phyloP scores from a whole-genome alignment of 257 asterid genomes.

The Nicotiana sylvestris region DNA sequence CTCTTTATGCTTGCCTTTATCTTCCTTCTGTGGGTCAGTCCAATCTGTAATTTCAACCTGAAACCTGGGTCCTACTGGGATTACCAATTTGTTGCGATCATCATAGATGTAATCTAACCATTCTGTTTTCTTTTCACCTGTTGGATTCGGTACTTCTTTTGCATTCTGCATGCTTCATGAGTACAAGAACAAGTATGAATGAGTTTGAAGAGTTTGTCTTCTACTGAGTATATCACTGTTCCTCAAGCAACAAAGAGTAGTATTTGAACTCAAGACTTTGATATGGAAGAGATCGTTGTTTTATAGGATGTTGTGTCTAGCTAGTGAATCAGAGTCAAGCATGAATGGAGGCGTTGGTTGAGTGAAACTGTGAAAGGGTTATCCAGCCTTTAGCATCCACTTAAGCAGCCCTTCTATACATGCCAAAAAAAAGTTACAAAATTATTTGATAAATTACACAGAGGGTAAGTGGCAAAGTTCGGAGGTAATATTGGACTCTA shows the following conservation, averaged over 20 bases:
- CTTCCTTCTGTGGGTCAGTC: not conserved
- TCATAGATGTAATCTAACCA: conserved; percentile 18
- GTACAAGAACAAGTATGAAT: not conserved
- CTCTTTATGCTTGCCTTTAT: not conserved
- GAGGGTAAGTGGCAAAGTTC: not conserved
- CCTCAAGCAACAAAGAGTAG: not conserved
- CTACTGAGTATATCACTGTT: not conserved
- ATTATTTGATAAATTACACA: not conserved
- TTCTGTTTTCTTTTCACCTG: not conserved
- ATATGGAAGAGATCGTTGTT: not conserved
- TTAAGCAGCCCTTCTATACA: not conserved
- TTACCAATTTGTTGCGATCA: not conserved
- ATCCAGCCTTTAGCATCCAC: not conserved
- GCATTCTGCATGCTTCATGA: not conserved
- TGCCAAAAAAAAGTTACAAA: not conserved
- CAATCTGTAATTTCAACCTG: conserved; percentile 25
- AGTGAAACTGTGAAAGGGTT: not conserved
- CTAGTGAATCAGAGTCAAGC: not conserved
- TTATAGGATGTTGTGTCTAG: not conserved
- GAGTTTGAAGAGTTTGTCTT: not conserved
- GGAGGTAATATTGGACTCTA: not conserved
- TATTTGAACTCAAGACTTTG: not conserved
- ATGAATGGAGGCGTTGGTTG: not conserved
- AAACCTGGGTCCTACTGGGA: conserved; percentile 22
- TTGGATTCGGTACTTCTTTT: not conserved